A percentile compares a stretch with the other conserved stretches of the same genome.
These are phyloP conservation scores for Erodium chrysanthum DNA, from an alignment of 441 rosid species.

Conservation along the genomic window DNA sequence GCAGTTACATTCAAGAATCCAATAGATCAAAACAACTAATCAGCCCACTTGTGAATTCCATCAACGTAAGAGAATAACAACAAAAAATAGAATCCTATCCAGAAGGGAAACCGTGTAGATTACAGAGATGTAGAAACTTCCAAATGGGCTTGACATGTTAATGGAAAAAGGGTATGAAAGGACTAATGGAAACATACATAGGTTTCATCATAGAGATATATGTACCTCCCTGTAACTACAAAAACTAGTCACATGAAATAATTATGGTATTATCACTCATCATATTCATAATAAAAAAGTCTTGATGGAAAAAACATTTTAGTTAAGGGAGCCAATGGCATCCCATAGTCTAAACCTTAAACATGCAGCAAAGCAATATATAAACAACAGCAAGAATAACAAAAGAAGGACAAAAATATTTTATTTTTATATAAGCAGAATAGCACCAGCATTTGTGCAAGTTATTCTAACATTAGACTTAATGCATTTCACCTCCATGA, in stretches of 20 bases:
- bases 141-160: slow-evolving; percentile 1
- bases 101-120: slow-evolving; percentile 2
- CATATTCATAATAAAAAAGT: not conserved
- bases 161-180: not conserved
- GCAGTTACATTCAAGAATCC: not conserved
- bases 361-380: not conserved
- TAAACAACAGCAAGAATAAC: not conserved
- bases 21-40: slow-evolving; percentile 8
- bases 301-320: not conserved
- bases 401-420: not conserved
- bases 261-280: not conserved
- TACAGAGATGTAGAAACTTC: not conserved
- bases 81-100: not conserved
- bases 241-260: not conserved
- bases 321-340: not conserved
- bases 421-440: not conserved
- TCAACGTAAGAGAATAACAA: not conserved
- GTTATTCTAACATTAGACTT: not conserved
- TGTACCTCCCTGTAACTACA: slow-evolving; percentile 1
- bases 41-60: slow-evolving; percentile 3
- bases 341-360: not conserved
- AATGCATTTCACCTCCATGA: not conserved
- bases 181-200: not conserved
- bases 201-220: not conserved
- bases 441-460: not conserved